Evolutionary conservation across 2,329 filamentous ascomycete species (phyloP).

Genomic region (Epichloe gansuensis): DNA sequence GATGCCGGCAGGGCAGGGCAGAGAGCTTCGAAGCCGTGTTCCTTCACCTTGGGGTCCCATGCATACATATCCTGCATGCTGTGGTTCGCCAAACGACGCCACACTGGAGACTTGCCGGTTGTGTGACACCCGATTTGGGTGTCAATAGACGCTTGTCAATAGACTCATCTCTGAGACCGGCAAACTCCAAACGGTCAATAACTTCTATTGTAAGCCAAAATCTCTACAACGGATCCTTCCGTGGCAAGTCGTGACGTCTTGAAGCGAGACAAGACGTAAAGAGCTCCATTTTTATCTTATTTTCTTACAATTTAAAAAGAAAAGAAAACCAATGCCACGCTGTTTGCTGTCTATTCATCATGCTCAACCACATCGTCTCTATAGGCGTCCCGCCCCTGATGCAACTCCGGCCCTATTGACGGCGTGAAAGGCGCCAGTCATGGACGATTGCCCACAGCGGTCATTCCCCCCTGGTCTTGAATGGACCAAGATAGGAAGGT

Average conservation of each 20-base stretch:
- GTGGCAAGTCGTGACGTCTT: background rate
- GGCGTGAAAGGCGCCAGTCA: background rate
- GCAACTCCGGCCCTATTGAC: background rate
- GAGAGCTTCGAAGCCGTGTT: background rate
- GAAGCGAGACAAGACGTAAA: background rate
- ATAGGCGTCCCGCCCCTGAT: background rate
- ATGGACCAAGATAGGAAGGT: background rate
- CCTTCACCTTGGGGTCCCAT: background rate
- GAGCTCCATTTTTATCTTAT: background rate
- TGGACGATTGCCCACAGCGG: background rate
- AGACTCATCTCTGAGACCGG: conserved; percentile 8
- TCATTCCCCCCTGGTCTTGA: background rate
- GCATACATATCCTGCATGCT: background rate
- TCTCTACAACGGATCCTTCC: conserved; percentile 2
- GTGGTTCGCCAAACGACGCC: conserved; percentile 16
- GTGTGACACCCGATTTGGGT: conserved; percentile 18
- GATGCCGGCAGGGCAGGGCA: background rate
- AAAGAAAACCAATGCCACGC: background rate
- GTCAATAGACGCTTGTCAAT: conserved; percentile 24
- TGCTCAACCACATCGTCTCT: background rate
- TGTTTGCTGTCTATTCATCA: conserved; percentile 3
- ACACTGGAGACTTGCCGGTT: conserved; percentile 2
- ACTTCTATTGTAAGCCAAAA: conserved; percentile 3
- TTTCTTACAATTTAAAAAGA: too few species aligned
- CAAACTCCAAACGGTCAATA: conserved; percentile 5